phyloP scores from a whole-genome alignment of 768 basidiomycete genomes.

The Rhizopogon vesiculosus region DNA sequence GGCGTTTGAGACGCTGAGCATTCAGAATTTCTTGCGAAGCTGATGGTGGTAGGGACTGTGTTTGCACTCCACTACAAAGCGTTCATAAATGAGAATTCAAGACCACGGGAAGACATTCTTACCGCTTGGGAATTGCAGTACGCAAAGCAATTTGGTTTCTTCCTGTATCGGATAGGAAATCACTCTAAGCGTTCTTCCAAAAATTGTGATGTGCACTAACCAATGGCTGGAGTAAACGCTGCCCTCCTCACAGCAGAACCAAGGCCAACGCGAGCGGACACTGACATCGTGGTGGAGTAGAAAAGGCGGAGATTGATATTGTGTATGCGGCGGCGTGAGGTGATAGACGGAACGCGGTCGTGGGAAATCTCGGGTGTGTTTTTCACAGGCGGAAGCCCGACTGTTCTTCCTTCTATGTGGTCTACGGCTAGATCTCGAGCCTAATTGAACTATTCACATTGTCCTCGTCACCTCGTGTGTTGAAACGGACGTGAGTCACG shows the following conservation, averaged over 20 bases:
- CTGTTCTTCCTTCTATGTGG: too few species aligned
- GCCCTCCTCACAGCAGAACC: conserved; percentile 51
- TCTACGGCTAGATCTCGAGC: too few species aligned
- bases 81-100: background rate
- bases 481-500: too few species aligned
- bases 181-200: background rate
- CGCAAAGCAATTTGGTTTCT: conserved; percentile 35
- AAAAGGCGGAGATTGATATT: background rate
- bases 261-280: conserved; percentile 51
- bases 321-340: background rate
- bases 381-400: background rate
- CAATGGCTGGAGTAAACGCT: conserved; percentile 31
- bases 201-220: conserved; percentile 14
- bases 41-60: conserved; percentile 58
- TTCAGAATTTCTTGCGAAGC: conserved; percentile 68
- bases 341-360: conserved; percentile 6
- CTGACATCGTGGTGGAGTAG: conserved; percentile 33
- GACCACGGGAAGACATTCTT: conserved; percentile 4
- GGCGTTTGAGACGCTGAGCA: conserved; percentile 82
- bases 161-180: conserved; percentile 4
- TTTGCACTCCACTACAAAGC: conserved; percentile 49
- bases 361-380: conserved; percentile 14
- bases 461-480: too few species aligned
- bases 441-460: too few species aligned
- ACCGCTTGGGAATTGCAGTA: conserved; percentile 38